These are phyloP conservation scores for Penicillium vulpinum DNA, from an alignment of 2,329 filamentous ascomycete genomes.

Conservation along the genomic window DNA sequence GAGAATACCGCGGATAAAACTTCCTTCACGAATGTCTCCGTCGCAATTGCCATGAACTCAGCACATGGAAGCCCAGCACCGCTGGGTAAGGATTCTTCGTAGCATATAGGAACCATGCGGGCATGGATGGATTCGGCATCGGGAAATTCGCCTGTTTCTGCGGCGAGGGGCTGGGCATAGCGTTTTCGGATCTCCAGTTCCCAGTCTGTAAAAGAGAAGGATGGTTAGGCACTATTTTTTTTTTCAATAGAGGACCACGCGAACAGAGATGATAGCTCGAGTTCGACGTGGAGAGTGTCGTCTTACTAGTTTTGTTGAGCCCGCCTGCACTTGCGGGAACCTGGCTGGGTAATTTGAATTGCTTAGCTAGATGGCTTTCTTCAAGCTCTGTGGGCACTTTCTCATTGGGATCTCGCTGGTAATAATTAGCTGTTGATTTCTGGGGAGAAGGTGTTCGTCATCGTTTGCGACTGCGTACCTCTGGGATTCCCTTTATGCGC, in stretches of 20 bases:
- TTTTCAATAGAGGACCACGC: neutral
- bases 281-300: neutral
- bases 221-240: conserved; percentile 17
- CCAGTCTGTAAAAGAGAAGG: conserved; percentile 49
- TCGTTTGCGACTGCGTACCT: conserved; percentile 38
- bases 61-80: conserved; percentile 56
- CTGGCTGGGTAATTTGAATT: conserved; percentile 58
- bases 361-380: conserved; percentile 47
- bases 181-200: conserved; percentile 66
- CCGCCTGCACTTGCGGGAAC: conserved; percentile 69
- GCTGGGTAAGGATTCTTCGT: conserved; percentile 61
- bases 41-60: conserved; percentile 61
- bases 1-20: conserved; percentile 56
- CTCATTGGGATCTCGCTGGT: conserved; percentile 40
- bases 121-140: conserved; percentile 57
- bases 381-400: conserved; percentile 37
- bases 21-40: conserved; percentile 65
- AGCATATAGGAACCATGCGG: conserved; percentile 65
- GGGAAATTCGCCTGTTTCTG: conserved; percentile 64
- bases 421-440: neutral
- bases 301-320: conserved; percentile 75
- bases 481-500: conserved; percentile 56
- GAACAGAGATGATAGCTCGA: conserved; percentile 7
- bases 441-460: neutral
- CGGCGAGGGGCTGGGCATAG: conserved; percentile 61